Evolutionary conservation across 306 rosid species (phyloP).

Genomic region (Myrica gale): DNA sequence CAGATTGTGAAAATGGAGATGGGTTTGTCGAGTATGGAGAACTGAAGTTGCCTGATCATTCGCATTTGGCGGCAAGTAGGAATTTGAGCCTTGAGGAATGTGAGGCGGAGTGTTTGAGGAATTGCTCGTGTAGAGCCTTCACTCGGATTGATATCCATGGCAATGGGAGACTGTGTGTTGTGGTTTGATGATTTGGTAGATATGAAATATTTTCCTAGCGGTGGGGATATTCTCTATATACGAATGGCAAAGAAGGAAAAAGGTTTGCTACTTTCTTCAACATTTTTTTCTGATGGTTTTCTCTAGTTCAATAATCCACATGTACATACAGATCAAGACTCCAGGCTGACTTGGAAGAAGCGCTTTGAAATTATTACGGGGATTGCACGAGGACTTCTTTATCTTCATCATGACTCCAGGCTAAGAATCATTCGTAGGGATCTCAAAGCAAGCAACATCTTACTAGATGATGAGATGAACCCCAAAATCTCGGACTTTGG

Average conservation of each 20-base stretch:
- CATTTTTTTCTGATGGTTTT: not conserved
- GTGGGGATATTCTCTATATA: conserved; percentile 16
- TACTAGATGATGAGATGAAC: conserved; percentile 40
- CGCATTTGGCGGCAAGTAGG: conserved; percentile 5
- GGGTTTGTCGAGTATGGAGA: conserved; percentile 23
- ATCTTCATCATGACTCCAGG: conserved; percentile 55
- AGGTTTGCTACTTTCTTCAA: conserved; percentile 3
- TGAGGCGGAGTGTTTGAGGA: conserved; percentile 26
- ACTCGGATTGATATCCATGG: conserved; percentile 19
- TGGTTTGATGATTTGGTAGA: conserved; percentile 33
- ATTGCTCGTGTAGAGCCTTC: conserved; percentile 25
- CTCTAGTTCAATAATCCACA: not conserved
- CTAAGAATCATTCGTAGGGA: conserved; percentile 46
- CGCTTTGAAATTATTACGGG: conserved; percentile 44
- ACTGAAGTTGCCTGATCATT: conserved; percentile 27
- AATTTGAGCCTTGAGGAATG: conserved; percentile 20
- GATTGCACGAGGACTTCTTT: conserved; percentile 52
- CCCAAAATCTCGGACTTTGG: conserved; percentile 53
- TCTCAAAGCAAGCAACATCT: conserved; percentile 43
- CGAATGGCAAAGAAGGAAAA: conserved; percentile 26
- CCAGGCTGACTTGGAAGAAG: conserved; percentile 40
- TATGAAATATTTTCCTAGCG: conserved; percentile 16
- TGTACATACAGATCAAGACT: not conserved
- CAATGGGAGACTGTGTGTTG: conserved; percentile 29
- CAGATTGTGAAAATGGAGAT: conserved; percentile 28